Conservation (phyloP, 495 filamentous ascomycete species). For the Aspergillus carlsbadensis region DNA sequence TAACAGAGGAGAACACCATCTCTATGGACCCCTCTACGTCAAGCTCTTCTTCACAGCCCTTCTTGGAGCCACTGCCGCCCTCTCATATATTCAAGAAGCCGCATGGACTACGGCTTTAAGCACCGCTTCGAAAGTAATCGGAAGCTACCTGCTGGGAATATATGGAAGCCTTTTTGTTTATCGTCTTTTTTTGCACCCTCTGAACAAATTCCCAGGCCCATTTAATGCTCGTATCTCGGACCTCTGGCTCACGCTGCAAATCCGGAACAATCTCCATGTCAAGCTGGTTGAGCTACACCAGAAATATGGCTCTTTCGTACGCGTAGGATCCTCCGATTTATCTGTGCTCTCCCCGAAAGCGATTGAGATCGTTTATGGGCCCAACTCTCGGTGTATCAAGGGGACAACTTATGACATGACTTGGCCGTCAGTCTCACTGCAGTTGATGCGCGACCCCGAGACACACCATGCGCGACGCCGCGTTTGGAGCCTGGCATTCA, state of each 20-base stretch:
- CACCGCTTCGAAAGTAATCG: neutral
- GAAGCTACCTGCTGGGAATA: slow-evolving; percentile 2
- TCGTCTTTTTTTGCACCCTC: neutral
- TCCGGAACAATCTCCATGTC: neutral
- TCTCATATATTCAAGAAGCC: neutral
- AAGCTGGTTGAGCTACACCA: neutral
- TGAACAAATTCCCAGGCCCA: slow-evolving; percentile 6
- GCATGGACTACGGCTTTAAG: neutral
- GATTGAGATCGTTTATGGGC: slow-evolving; percentile 32
- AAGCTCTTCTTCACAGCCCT: neutral
- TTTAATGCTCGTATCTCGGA: slow-evolving; percentile 17
- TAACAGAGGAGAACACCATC: neutral
- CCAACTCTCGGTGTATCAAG: slow-evolving; percentile 32
- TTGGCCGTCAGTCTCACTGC: slow-evolving; percentile 30
- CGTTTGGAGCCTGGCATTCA: slow-evolving; percentile 36
- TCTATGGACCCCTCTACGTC: neutral
- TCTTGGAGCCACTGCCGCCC: neutral
- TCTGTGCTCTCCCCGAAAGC: slow-evolving; percentile 21
- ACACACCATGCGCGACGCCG: slow-evolving; percentile 35
- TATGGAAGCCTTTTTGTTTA: slow-evolving; percentile 5
- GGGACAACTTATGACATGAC: slow-evolving; percentile 35
- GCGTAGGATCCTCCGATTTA: slow-evolving; percentile 20
- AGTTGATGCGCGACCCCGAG: slow-evolving; percentile 30
- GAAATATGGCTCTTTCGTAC: slow-evolving; percentile 6
- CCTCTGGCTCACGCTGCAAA: slow-evolving; percentile 20